A percentile compares a stretch with the other conserved stretches of the same genome.
Evolutionary conservation across 345 rosid species (phyloP).

Genomic region (Populus euphratica): DNA sequence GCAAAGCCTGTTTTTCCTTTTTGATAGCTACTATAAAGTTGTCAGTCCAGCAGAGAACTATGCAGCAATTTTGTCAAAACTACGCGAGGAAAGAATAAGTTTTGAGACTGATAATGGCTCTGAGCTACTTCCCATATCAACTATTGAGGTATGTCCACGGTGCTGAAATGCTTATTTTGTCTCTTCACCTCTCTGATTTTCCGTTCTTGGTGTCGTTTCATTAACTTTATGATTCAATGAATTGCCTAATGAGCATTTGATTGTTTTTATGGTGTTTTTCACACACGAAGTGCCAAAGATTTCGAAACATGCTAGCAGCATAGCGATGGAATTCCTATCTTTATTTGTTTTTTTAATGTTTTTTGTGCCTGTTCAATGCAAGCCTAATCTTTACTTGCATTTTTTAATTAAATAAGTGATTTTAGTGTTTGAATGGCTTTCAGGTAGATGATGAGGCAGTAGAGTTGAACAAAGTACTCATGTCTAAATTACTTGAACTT

Average conservation of each 20-base stretch:
- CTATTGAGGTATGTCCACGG: slow-evolving; percentile 59
- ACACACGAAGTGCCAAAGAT: background rate
- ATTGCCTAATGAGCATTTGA: background rate
- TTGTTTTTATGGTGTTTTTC: background rate
- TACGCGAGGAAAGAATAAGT: slow-evolving; percentile 66
- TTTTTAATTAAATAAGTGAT: background rate
- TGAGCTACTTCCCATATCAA: slow-evolving; percentile 66
- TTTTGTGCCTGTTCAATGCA: background rate
- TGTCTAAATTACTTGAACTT: slow-evolving; percentile 74
- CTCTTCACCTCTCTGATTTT: background rate
- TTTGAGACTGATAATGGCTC: slow-evolving; percentile 93
- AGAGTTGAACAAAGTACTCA: slow-evolving; percentile 85
- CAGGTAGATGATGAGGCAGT: slow-evolving; percentile 91
- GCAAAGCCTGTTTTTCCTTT: background rate
- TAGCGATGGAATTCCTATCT: background rate
- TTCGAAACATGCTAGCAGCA: background rate
- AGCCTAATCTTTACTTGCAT: background rate
- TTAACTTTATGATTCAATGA: background rate
- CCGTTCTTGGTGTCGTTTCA: background rate
- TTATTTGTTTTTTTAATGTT: background rate
- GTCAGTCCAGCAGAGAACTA: slow-evolving; percentile 74
- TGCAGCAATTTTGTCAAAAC: slow-evolving; percentile 53
- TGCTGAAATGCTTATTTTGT: background rate
- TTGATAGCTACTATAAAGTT: slow-evolving; percentile 69
- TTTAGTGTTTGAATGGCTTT: slow-evolving; percentile 11